Evolutionary conservation across 2,329 filamentous ascomycete genomes (phyloP).

Genomic region (Eutypa lata): DNA sequence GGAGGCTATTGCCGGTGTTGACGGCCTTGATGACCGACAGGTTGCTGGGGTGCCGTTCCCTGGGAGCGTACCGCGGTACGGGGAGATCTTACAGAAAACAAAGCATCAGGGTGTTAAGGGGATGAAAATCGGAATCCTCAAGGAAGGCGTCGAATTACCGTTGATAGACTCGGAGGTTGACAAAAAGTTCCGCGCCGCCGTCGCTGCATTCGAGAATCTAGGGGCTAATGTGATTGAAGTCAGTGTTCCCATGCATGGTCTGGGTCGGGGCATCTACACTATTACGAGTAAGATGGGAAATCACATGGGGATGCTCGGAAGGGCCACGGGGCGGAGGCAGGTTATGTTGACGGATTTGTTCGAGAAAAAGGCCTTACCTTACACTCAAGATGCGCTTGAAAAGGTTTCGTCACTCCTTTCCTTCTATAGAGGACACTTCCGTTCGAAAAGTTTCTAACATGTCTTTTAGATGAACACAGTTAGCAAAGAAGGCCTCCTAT

Average conservation of each 20-base stretch:
- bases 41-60: not conserved
- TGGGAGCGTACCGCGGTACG: constrained; percentile 12
- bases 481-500: constrained; percentile 2
- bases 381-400: constrained; percentile 27
- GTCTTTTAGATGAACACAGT: too few species aligned
- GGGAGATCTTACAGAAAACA: constrained; percentile 13
- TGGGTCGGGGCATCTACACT: constrained; percentile 9
- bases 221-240: constrained; percentile 9
- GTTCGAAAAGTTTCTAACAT: too few species aligned
- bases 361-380: constrained; percentile 19
- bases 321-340: constrained; percentile 17
- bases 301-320: constrained; percentile 30
- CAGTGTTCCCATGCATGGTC: too few species aligned
- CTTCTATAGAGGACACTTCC: too few species aligned
- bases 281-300: constrained; percentile 27
- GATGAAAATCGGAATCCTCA: constrained; percentile 27
- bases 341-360: constrained; percentile 15
- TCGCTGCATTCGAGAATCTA: constrained; percentile 20
- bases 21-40: constrained; percentile 32
- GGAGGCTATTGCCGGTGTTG: constrained; percentile 27
- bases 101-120: constrained; percentile 9
- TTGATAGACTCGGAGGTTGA: constrained; percentile 21
- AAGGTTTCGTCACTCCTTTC: not conserved
- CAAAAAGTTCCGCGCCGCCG: constrained; percentile 21
- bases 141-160: constrained; percentile 24